phyloP scores from a whole-genome alignment of 495 filamentous ascomycete species.

The Xylaria bambusicola region DNA sequence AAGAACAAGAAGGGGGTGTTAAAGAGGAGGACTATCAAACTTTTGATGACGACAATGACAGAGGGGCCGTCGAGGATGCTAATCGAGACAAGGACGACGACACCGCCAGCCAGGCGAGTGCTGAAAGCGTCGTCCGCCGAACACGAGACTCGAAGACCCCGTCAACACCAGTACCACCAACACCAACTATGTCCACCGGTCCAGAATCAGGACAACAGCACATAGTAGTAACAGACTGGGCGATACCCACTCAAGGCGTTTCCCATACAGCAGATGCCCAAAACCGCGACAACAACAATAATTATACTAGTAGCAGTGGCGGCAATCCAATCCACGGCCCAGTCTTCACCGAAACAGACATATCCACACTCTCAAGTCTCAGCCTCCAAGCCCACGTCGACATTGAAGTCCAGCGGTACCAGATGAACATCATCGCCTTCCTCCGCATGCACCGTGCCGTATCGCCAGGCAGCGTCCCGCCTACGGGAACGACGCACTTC shows the following conservation, averaged over 20 bases:
- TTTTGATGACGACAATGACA: slow-evolving; percentile 1
- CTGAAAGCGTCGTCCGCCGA: slow-evolving; percentile 32
- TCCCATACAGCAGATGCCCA: neutral
- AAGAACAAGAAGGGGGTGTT: slow-evolving; percentile 36
- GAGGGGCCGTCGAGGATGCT: slow-evolving; percentile 11
- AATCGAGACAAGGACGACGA: slow-evolving; percentile 39
- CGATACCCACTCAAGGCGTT: neutral
- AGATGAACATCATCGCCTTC: slow-evolving; percentile 82
- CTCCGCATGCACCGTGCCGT: slow-evolving; percentile 84
- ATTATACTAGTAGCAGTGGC: neutral
- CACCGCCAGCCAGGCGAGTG: slow-evolving; percentile 34
- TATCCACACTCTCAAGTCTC: slow-evolving; percentile 35
- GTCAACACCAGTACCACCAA: slow-evolving; percentile 11
- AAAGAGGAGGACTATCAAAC: slow-evolving; percentile 22
- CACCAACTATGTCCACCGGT: neutral
- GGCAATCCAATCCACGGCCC: neutral
- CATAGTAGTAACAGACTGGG: slow-evolving; percentile 13
- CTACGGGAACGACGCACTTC: slow-evolving; percentile 77
- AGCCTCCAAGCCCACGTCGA: slow-evolving; percentile 36
- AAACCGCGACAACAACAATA: neutral
- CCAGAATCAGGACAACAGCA: slow-evolving; percentile 13
- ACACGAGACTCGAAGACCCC: slow-evolving; percentile 12
- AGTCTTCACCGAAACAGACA: slow-evolving; percentile 39
- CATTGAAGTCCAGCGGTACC: slow-evolving; percentile 74
- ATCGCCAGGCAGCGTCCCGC: slow-evolving; percentile 67